Evolutionary conservation across 2,329 filamentous ascomycete species (phyloP).

Genomic region (Neodidymelliopsis sp.): DNA sequence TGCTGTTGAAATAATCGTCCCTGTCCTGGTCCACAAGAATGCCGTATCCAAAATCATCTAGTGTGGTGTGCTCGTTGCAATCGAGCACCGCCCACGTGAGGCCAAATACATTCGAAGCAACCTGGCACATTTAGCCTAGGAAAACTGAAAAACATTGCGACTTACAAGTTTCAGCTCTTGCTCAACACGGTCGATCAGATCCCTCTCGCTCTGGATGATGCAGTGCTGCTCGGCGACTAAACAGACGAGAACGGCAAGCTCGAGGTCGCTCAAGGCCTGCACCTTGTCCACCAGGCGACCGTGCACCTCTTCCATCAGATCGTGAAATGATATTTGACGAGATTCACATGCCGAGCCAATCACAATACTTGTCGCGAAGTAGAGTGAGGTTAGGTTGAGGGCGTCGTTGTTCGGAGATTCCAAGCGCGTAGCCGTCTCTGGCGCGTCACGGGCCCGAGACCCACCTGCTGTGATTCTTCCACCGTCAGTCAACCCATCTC

Average conservation of each 20-base stretch:
- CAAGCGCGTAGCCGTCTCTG: background rate
- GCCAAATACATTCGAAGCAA: slow-evolving; percentile 75
- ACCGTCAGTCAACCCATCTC: background rate
- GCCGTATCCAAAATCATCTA: slow-evolving; percentile 80
- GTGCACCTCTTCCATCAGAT: slow-evolving; percentile 29
- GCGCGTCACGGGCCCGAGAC: background rate
- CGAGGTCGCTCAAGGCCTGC: slow-evolving; percentile 82
- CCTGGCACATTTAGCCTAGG: slow-evolving; percentile 53
- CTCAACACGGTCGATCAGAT: slow-evolving; percentile 71
- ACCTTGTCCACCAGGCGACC: slow-evolving; percentile 64
- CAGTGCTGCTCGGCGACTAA: slow-evolving; percentile 86
- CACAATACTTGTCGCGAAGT: background rate
- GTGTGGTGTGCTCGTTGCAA: slow-evolving; percentile 74
- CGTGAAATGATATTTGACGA: no score
- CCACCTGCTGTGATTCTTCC: no score
- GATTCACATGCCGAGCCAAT: background rate
- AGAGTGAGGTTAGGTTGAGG: background rate
- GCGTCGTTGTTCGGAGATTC: background rate
- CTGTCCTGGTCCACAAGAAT: slow-evolving; percentile 62
- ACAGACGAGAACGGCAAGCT: slow-evolving; percentile 84
- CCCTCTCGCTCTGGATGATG: slow-evolving; percentile 76
- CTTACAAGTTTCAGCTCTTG: slow-evolving; percentile 74
- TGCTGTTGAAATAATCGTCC: slow-evolving; percentile 34
- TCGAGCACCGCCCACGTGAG: slow-evolving; percentile 74
- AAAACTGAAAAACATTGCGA: background rate